Conservation (phyloP, 192 early-diverging fungal genomes). For the Backusella tuberculispora region DNA sequence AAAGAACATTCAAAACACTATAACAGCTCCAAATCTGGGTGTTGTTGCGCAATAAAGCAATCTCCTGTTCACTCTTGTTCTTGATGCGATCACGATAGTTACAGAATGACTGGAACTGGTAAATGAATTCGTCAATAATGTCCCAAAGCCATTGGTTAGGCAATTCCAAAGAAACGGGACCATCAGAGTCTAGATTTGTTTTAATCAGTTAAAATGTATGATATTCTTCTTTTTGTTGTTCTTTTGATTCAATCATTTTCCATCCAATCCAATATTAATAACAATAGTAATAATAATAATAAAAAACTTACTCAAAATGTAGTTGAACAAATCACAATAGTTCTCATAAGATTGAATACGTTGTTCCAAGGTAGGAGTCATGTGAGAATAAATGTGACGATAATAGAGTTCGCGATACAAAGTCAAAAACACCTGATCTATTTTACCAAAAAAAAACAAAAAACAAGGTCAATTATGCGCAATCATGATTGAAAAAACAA, state of each 20-base stretch:
- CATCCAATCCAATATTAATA: constrained; percentile 13
- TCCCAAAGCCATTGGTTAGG: constrained; percentile 99
- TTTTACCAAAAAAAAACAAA: neutral
- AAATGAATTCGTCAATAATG: constrained; percentile 99
- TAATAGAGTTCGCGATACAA: constrained; percentile 97
- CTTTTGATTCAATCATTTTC: neutral
- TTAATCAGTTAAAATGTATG: neutral
- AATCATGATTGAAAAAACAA: constrained; percentile 47
- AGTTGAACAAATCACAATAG: constrained; percentile 97
- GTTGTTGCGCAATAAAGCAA: constrained; percentile 81
- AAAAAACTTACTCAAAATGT: constrained; percentile 78
- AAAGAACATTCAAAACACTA: constrained; percentile 95
- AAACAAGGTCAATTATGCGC: constrained; percentile 75
- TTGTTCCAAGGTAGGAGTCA: constrained; percentile 87
- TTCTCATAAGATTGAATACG: constrained; percentile 94
- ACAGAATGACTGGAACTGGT: constrained; percentile 98
- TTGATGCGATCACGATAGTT: constrained; percentile 88
- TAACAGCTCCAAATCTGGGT: constrained; percentile 94
- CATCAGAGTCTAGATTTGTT: constrained; percentile 60
- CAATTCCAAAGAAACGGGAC: constrained; percentile 89
- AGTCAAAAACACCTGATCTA: constrained; percentile 86
- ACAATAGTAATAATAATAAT: neutral
- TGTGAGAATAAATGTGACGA: constrained; percentile 93
- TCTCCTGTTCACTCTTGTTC: constrained; percentile 81
- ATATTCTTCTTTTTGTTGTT: neutral